These are phyloP conservation scores for Fusarium clavum DNA, from an alignment of 2,329 filamentous ascomycete species.

Conservation along the genomic window DNA sequence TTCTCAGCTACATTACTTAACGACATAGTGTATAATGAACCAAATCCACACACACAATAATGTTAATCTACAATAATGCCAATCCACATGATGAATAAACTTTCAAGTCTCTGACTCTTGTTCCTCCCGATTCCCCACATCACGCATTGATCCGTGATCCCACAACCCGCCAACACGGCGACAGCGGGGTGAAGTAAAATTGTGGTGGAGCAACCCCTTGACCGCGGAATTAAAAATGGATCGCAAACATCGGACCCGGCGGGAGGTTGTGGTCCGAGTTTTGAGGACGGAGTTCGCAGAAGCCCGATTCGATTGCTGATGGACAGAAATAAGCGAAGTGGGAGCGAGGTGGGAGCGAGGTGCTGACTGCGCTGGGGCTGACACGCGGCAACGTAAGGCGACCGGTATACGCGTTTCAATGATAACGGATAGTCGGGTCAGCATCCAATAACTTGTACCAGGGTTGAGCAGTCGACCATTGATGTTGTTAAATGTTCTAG, in stretches of 20 bases:
- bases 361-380: conserved; percentile 1
- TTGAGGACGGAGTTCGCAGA: neutral
- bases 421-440: neutral
- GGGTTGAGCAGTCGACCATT: neutral
- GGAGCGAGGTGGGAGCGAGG: neutral
- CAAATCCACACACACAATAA: conserved; percentile 5
- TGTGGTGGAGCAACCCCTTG: conserved; percentile 1
- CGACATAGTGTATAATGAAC: conserved; percentile 5
- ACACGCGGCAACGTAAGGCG: neutral
- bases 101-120: neutral
- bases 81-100: conserved; percentile 6
- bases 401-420: neutral
- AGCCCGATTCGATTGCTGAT: neutral
- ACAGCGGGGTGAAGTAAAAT: neutral
- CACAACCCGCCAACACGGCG: neutral
- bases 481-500: neutral
- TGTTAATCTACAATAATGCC: conserved; percentile 22
- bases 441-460: neutral
- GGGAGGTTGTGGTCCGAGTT: neutral
- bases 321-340: neutral
- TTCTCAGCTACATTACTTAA: neutral
- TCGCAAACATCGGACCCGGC: neutral
- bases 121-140: neutral
- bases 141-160: neutral
- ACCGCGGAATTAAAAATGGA: conserved; percentile 1